A percentile compares a stretch with the other conserved stretches of the same genome.
Evolutionary conservation across 305 asterid genomes (phyloP).

Genomic region (Fraxinus sp.): DNA sequence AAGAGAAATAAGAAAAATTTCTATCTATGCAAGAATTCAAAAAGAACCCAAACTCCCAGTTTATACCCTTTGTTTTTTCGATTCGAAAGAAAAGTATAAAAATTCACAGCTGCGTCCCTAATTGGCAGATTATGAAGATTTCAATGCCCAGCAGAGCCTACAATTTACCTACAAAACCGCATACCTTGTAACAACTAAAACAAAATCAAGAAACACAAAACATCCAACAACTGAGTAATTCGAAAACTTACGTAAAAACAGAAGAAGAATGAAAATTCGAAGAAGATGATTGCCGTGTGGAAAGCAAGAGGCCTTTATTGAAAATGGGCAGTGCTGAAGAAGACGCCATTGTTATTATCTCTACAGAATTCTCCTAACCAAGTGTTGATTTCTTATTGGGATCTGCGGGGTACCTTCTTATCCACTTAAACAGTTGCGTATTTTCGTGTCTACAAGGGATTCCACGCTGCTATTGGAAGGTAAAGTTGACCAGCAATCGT

Average conservation of each 20-base stretch:
- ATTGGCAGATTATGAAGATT: background rate
- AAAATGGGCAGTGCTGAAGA: conserved; percentile 32
- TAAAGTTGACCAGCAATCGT: background rate
- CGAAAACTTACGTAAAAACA: conserved; percentile 34
- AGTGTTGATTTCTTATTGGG: background rate
- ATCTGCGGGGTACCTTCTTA: background rate
- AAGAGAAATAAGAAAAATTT: background rate
- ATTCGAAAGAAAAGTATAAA: background rate
- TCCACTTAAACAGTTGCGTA: background rate
- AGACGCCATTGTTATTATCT: conserved; percentile 30
- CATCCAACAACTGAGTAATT: background rate
- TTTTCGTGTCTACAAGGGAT: background rate
- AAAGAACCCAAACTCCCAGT: background rate
- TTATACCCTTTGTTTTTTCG: background rate
- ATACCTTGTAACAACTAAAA: background rate
- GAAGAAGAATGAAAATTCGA: conserved; percentile 31
- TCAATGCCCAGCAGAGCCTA: background rate
- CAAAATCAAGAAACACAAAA: background rate
- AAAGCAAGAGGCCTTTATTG: conserved; percentile 28
- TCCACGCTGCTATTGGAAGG: background rate
- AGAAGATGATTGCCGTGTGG: conserved; percentile 28
- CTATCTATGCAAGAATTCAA: background rate
- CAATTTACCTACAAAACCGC: background rate
- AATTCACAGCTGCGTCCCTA: background rate
- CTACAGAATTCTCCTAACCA: background rate